Evolutionary conservation across 768 basidiomycete species (phyloP), one percentile per base, ranked within the genome.

Genomic region (Lactarius akahatsu): DNA sequence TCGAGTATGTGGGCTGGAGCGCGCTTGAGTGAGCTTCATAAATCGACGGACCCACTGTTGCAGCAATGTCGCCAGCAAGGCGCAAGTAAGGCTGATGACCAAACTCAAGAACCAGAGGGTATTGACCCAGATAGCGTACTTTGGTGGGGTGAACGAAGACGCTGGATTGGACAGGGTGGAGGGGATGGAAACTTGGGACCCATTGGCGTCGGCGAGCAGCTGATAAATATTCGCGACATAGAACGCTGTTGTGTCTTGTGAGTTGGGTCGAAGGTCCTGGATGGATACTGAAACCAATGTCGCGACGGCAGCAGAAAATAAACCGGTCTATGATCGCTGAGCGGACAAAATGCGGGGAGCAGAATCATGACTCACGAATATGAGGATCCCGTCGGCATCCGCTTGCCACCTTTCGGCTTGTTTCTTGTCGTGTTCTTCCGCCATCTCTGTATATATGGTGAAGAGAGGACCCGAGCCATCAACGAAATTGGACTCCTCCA

Each of bases 41-140:
- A 50, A 61, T 50, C 59, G 59, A n/a, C 43, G 59, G 4, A 43
- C 59, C 59, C 59, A 61, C n/a, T 61, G 59, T n/a, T 61, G 43
- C 43, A 61, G 28, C 59, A 50, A 26, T 10, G 45, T 61, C 30
- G 59, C 59, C 28, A 61, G 30, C 2, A 61, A 30, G 20, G 59
- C 59, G 47, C 45, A 34, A 3, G 59, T 47, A n/a, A 61, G 59
- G 34, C 45, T 34, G 20, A 61, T 61, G 8, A 13, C 23, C 34
- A 61, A 36, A 26, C 59, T 61, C 45, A 61, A 23, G 34, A 61
- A 50, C 59, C 59, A 61, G 18, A 61, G n/a, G 10, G 59, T 50
- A 18, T 61, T 61, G 11, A 61, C 59, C 43, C 45, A 61, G 45
- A 61, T 16, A 16, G 59, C 59, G 15, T 45, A 61, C 30, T 4